Base-by-base conservation (phyloP, 2,329 filamentous ascomycete genomes). In the Penicillium verrucosum region DNA sequence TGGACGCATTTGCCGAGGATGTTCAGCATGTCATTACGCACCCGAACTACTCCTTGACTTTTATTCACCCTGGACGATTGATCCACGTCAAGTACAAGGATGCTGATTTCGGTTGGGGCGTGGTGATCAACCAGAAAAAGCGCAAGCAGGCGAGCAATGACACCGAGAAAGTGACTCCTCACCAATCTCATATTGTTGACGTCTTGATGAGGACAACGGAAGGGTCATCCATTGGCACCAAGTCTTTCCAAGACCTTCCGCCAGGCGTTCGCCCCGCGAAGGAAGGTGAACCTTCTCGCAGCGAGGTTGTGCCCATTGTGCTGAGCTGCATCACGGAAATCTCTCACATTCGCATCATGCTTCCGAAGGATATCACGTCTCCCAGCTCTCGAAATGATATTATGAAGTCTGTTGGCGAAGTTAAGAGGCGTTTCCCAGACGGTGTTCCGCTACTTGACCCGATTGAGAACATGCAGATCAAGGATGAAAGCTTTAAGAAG, bases 381-480 rank as follows among this genome's bases (percentile, higher is more conserved):
- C 74, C 81, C 4, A 81, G 88, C n/a, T 84, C 91, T 47, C 85
- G 87, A 55, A 89, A 89, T 62, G 83, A 81, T 1, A 81, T 89
- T 32, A 81, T 84, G 53, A 89, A 88, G 68, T 75, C 82, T 4
- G 75, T 97, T 29, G 82, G 85, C 41, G 93, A 97, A 73, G 87
- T 96, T 16, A 84, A 89, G 74, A 86, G 86, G 64, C 87, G 94
- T 27, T 97, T 99, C 77, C 92, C 92, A 0, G 94, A 99, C 69
- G 94, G 94, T 3, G 79, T 99, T 55, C 89, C 94, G 3, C 81
- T 92, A 7, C 78, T 99, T 18, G 94, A 99, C 68, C 94, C 94
- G 0, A 88, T 99, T 38, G 92, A 97, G 73, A 92, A 97, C 70
- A 97, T 99, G 94, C 84, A 86, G 29, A 97, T 99, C 68, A 88